Evolutionary conservation across 2,329 filamentous ascomycete genomes (phyloP), one percentile per base, ranked within the genome.

Genomic region (Clarireedia homoeocarpa): DNA sequence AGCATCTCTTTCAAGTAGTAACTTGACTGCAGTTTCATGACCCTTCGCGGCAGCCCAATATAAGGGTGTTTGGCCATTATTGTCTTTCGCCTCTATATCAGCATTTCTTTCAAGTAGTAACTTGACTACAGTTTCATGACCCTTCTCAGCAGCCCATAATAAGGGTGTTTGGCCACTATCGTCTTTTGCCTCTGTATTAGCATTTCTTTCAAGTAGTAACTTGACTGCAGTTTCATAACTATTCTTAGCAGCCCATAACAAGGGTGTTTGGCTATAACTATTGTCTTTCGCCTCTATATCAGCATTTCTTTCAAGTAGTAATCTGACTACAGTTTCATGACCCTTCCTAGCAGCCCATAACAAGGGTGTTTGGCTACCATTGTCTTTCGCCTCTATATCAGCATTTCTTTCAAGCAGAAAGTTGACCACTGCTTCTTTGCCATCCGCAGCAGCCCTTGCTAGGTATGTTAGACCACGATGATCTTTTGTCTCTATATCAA

Each of bases 111-210:
- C 7, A 34, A 34, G 6, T 1, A 34, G 30, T 12, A 34, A 10
- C 2, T 10, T 34, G 9, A 10, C 12, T 1, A 34, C 2, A 2
- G 6, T 10, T 34, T 10, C 30, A 34, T 10, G 2, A 1, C 30
- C 30, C 2, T 34, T 2, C 3, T 3, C 6, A 12, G 12, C 30
- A 34, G 30, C 30, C 9, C 9, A 1, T 0, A 3, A 1, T 1
- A 34, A 1, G 10, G 3, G 30, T 34, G 6, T 27, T 7, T 6
- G 26, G 6, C 26, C 26, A 27, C 6, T 27, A 0, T 5, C 4
- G 4, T 27, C 26, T 27, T 3, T 27, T 27, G 5, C 26, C 26
- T 27, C 26, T 27, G 6, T 27, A 27, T 27, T 4, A 27, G 7
- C 26, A 27, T 7, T 7, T 27, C 5, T 27, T 7, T 27, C 26